Percentiles rank a stretch among this genome's conserved stretches.
phyloP scores from a whole-genome alignment of 2,329 filamentous ascomycete genomes.

The Mollisia scopiformis region DNA sequence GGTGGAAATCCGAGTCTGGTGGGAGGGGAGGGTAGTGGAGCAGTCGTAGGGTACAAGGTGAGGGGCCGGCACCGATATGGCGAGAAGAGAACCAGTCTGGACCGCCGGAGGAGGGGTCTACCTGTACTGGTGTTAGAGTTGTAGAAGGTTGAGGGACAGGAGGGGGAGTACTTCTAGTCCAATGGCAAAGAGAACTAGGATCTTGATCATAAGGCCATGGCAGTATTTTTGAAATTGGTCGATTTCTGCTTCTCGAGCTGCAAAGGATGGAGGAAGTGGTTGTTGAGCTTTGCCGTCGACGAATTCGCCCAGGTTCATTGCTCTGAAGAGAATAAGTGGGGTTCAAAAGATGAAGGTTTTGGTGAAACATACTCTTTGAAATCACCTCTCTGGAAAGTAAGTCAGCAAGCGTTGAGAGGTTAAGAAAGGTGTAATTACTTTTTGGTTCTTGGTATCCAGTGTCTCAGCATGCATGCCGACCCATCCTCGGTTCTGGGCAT shows the following conservation, averaged over 20 bases:
- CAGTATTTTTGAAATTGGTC: slow-evolving; percentile 71
- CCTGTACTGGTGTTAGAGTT: slow-evolving; percentile 16
- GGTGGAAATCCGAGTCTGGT: slow-evolving; percentile 44
- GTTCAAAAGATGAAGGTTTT: neutral
- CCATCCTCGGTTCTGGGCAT: slow-evolving; percentile 79
- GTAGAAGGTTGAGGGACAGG: neutral
- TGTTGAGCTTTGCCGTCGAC: slow-evolving; percentile 69
- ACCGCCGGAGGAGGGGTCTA: slow-evolving; percentile 29
- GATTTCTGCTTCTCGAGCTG: slow-evolving; percentile 61
- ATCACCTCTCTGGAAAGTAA: slow-evolving; percentile 65
- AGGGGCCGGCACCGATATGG: slow-evolving; percentile 56
- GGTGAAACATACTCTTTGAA: slow-evolving; percentile 75
- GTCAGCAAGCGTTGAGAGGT: slow-evolving; percentile 12
- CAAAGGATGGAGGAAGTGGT: slow-evolving; percentile 70
- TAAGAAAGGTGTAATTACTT: slow-evolving; percentile 48
- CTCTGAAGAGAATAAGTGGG: slow-evolving; percentile 52
- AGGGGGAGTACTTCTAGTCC: slow-evolving; percentile 63
- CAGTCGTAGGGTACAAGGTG: slow-evolving; percentile 57
- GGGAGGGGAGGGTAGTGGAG: slow-evolving; percentile 69
- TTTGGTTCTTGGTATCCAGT: slow-evolving; percentile 81
- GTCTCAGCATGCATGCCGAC: slow-evolving; percentile 86
- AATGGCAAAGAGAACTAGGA: slow-evolving; percentile 77
- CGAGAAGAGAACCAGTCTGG: slow-evolving; percentile 55
- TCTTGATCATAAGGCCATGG: slow-evolving; percentile 69
- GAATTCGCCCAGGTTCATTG: slow-evolving; percentile 91